Evolutionary conservation across 2,329 filamentous ascomycete genomes (phyloP).

Genomic region (Aspergillus aculeatus): DNA sequence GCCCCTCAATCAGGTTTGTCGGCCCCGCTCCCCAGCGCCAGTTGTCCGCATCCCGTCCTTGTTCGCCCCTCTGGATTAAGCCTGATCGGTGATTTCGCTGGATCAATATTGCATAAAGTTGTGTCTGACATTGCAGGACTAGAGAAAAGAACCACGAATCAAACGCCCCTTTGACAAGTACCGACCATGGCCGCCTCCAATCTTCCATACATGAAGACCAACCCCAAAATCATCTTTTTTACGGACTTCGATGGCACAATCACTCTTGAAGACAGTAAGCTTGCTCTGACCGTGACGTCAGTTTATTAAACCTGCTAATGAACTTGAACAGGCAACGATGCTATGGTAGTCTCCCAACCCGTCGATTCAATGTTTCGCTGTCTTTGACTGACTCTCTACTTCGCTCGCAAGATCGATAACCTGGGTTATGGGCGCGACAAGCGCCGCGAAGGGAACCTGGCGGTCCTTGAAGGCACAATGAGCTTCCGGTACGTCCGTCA

Average conservation of each 20-base stretch:
- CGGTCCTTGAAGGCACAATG: slow-evolving; percentile 68
- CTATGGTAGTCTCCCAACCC: slow-evolving; percentile 47
- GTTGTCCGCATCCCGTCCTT: not conserved
- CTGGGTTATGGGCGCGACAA: slow-evolving; percentile 75
- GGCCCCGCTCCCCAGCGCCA: not conserved
- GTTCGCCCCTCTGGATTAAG: not conserved
- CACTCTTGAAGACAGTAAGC: slow-evolving; percentile 67
- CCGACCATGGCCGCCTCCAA: slow-evolving; percentile 31
- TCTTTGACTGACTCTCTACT: slow-evolving; percentile 48
- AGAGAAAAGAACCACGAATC: too few relatives aligned
- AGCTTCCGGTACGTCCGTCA: slow-evolving; percentile 63
- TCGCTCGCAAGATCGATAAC: slow-evolving; percentile 73
- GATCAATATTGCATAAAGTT: not conserved
- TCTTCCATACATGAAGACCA: slow-evolving; percentile 48
- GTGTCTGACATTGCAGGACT: not conserved
- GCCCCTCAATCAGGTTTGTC: not conserved
- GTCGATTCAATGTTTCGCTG: not conserved
- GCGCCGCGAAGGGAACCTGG: slow-evolving; percentile 71
- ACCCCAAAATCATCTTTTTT: slow-evolving; percentile 94
- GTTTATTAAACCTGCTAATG: slow-evolving; percentile 15
- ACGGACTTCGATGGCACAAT: slow-evolving; percentile 98
- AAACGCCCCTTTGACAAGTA: not conserved
- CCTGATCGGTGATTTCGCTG: too few relatives aligned
- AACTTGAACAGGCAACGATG: slow-evolving; percentile 58
- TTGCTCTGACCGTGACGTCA: not conserved